Evolutionary conservation across 495 filamentous ascomycete species (phyloP).

Genomic region (Lasiosphaeria hispida): DNA sequence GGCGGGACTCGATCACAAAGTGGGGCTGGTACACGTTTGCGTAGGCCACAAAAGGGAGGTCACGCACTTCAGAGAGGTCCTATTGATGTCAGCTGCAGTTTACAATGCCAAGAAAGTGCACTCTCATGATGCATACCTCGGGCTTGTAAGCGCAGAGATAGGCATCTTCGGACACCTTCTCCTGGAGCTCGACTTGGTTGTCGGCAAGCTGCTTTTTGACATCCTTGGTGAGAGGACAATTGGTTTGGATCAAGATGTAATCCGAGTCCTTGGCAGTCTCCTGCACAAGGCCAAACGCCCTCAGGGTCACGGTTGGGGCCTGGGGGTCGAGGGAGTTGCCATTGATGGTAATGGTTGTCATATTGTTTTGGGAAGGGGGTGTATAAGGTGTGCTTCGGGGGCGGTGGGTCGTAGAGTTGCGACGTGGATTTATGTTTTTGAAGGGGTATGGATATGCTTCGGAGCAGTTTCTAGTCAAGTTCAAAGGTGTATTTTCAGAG

Average conservation of each 20-base stretch:
- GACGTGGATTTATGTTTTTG: too few species aligned
- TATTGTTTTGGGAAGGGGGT: not conserved
- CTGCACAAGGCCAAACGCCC: not conserved
- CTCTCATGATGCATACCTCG: not conserved
- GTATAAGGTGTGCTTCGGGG: too few species aligned
- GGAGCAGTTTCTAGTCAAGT: too few species aligned
- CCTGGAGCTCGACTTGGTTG: not conserved
- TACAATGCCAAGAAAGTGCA: not conserved
- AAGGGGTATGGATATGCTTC: too few species aligned
- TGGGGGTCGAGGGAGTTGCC: slow-evolving; percentile 1
- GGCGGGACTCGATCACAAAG: not conserved
- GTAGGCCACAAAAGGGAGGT: not conserved
- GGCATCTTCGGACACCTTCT: not conserved
- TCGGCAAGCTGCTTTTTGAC: not conserved
- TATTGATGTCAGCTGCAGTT: not conserved
- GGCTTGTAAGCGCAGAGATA: slow-evolving; percentile 2
- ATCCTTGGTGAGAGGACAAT: not conserved
- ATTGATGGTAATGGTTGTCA: slow-evolving; percentile 1
- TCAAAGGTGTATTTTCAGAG: too few species aligned
- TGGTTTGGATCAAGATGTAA: slow-evolving; percentile 1
- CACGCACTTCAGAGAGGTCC: not conserved
- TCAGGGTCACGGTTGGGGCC: not conserved
- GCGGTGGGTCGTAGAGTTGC: too few species aligned
- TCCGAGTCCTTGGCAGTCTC: slow-evolving; percentile 1
- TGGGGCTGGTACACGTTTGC: not conserved